Evolutionary conservation across 257 asterid genomes (phyloP), one percentile per base, ranked within the genome.

Genomic region (Cinchona pubescens): DNA sequence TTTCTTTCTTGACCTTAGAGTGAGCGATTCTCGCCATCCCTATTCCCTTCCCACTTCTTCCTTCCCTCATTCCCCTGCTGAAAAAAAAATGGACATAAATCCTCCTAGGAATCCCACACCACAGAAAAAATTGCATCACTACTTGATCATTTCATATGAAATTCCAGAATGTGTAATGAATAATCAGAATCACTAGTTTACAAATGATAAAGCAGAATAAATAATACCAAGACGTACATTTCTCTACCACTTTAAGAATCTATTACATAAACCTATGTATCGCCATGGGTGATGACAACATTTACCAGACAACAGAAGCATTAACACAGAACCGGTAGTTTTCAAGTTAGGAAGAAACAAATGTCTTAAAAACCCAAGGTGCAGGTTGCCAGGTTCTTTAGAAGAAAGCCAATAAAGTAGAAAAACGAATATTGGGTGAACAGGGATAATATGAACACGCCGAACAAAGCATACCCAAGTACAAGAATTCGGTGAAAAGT

Each of bases 401-500:
- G 59, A n/a, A 56, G 64, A 55, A 58, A 13, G 37, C 38, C 38
- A 66, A 76, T 35, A 67, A 16, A 19, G 29, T 21, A 21, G 60
- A 29, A 53, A 53, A 53, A n/a, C 7, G 71, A 66, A 14, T 6
- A 68, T 13, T 45, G 51, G 18, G 53, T 32, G 25, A 12, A n/a
- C 16, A 67, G 30, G 30, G 51, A 56, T 19, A 45, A 75, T 46
- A 32, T 6, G 74, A 72, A 64, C 29, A 53, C 18, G 29, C 40
- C 35, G 29, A 63, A 53, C 8, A 65, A 60, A 32, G 42, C 83
- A 55, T 82, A 92, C 97, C 90, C 73, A 25, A 89, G 89, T 68
- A 60, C 83, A 79, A 94, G 96, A 76, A 94, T 81, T 68, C 96
- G 91, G 83, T 89, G 89, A 89, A 94, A 90, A 45, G 93, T 88